phyloP scores from a whole-genome alignment of 129 eudicot genomes.

The Centella asiatica region DNA sequence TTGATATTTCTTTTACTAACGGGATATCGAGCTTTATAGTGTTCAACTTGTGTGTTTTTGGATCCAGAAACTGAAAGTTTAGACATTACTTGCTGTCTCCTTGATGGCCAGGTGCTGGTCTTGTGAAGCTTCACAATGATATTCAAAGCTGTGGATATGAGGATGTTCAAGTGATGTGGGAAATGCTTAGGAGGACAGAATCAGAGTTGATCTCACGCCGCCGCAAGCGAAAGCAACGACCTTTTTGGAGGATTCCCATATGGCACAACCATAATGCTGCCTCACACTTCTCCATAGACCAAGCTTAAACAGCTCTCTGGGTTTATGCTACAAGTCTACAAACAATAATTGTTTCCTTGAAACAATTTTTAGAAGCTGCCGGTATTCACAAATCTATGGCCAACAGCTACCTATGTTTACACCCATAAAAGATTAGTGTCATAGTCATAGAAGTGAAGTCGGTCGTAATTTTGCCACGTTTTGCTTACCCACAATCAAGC shows the following conservation, averaged over 20 bases:
- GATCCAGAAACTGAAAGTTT: too few species aligned
- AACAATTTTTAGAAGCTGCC: conserved; percentile 13
- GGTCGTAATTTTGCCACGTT: conserved; percentile 26
- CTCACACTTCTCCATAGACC: conserved; percentile 34
- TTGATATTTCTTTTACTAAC: too few species aligned
- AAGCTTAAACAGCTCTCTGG: conserved; percentile 23
- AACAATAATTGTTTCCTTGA: conserved; percentile 3
- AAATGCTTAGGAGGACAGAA: conserved; percentile 70
- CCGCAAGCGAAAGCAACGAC: conserved; percentile 34
- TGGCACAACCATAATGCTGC: conserved; percentile 36
- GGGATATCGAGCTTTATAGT: too few species aligned
- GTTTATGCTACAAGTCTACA: background rate
- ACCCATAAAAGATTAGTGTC: background rate
- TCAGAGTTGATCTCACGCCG: conserved; percentile 35
- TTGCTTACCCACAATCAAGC: conserved; percentile 24
- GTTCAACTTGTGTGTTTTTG: too few species aligned
- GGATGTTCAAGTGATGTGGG: conserved; percentile 92
- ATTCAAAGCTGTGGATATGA: conserved; percentile 74
- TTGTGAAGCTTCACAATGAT: conserved; percentile 67
- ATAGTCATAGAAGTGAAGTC: conserved; percentile 14
- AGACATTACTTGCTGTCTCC: background rate
- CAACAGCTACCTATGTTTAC: conserved; percentile 2
- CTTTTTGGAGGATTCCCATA: conserved; percentile 48
- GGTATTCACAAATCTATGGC: background rate
- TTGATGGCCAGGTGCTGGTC: conserved; percentile 46